Percentiles rank a stretch among this genome's conserved stretches.
Conservation (phyloP, 75 land plant species). For the Ceratopteris richardii region DNA sequence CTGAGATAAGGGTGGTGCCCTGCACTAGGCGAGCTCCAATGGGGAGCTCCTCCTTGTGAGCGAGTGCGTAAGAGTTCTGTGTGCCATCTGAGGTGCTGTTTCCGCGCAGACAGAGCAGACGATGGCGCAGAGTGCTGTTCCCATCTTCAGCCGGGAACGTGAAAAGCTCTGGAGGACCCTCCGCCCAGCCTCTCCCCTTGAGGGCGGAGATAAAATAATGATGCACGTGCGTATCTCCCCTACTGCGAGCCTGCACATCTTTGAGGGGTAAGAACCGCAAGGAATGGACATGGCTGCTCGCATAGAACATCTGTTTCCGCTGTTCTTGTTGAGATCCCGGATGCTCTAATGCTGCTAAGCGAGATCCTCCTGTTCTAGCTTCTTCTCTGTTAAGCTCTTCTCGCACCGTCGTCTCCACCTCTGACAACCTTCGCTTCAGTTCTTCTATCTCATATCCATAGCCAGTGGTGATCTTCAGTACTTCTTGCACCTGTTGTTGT, state of each 20-base stretch:
- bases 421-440: too few species aligned
- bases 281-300: neutral
- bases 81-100: slow-evolving; percentile 44
- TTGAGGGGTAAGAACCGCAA: neutral
- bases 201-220: slow-evolving; percentile 21
- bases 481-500: too few species aligned
- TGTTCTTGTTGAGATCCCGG: too few species aligned
- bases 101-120: slow-evolving; percentile 65
- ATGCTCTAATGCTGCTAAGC: too few species aligned
- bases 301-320: too few species aligned
- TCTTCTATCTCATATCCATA: too few species aligned
- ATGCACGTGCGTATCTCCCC: neutral
- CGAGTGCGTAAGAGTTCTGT: slow-evolving; percentile 61
- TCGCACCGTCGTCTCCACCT: too few species aligned
- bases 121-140: slow-evolving; percentile 16
- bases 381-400: too few species aligned
- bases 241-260: neutral
- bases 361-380: too few species aligned
- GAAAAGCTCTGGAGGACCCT: slow-evolving; percentile 30
- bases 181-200: slow-evolving; percentile 23
- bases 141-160: slow-evolving; percentile 36
- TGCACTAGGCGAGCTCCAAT: slow-evolving; percentile 23
- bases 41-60: slow-evolving; percentile 42
- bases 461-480: too few species aligned
- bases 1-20: slow-evolving; percentile 60